These are phyloP conservation scores for Microthlaspi erraticum DNA, from an alignment of 345 rosid species.

Conservation along the genomic window DNA sequence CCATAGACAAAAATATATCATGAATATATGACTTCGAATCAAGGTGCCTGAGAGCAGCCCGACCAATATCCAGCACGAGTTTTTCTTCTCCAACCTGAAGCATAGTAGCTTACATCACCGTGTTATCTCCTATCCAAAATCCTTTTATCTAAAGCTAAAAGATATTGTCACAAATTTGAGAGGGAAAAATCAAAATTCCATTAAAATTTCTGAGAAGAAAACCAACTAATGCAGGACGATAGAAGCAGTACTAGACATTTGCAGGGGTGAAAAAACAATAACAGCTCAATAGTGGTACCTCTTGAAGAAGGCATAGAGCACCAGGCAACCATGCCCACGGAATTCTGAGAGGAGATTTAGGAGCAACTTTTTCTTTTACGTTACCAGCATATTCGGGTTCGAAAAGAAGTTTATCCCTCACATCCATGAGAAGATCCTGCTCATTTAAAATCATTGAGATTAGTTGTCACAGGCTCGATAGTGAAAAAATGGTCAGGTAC, in stretches of 20 bases:
- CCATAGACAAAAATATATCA: slow-evolving; percentile 89
- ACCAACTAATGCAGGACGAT: slow-evolving; percentile 1
- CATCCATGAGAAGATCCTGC: slow-evolving; percentile 89
- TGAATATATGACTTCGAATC: slow-evolving; percentile 84
- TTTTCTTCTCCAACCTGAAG: slow-evolving; percentile 89
- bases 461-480: background rate
- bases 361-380: slow-evolving; percentile 67
- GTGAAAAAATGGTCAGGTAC: slow-evolving; percentile 6
- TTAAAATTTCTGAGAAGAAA: background rate
- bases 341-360: slow-evolving; percentile 75
- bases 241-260: slow-evolving; percentile 10
- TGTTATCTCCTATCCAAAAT: slow-evolving; percentile 33
- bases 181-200: background rate
- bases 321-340: slow-evolving; percentile 92
- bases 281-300: slow-evolving; percentile 53
- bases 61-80: slow-evolving; percentile 78
- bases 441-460: slow-evolving; percentile 15
- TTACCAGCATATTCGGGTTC: slow-evolving; percentile 96
- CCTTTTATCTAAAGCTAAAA: slow-evolving; percentile 8
- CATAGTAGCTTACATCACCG: slow-evolving; percentile 39
- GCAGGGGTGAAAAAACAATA: slow-evolving; percentile 10
- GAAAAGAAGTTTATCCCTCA: slow-evolving; percentile 93
- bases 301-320: slow-evolving; percentile 95
- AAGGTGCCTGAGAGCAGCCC: slow-evolving; percentile 72
- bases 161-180: slow-evolving; percentile 20